These are phyloP conservation scores for Paecilomyces dactylethromorphus DNA, from an alignment of 2,329 filamentous ascomycete genomes.

Conservation along the genomic window DNA sequence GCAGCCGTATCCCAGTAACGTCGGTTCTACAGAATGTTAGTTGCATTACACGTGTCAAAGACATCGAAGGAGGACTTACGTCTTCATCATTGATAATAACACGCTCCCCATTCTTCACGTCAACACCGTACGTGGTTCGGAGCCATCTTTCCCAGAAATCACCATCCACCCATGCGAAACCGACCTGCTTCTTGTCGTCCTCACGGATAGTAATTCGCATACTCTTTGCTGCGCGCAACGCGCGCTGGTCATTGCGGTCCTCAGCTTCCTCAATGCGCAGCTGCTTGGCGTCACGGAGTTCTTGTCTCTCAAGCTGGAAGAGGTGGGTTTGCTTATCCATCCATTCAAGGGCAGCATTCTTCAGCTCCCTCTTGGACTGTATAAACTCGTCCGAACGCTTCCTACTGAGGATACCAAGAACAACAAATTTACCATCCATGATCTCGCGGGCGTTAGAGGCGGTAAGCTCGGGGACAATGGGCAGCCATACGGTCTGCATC, in stretches of 20 bases:
- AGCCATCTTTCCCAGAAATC: slow-evolving; percentile 98
- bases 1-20: slow-evolving; percentile 92
- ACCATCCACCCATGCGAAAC: slow-evolving; percentile 95
- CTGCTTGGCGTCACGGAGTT: slow-evolving; percentile 89
- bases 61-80: slow-evolving; percentile 50
- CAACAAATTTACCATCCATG: slow-evolving; percentile 92
- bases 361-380: slow-evolving; percentile 77
- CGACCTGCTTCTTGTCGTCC: slow-evolving; percentile 78
- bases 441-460: slow-evolving; percentile 88
- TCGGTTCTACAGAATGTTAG: slow-evolving; percentile 60
- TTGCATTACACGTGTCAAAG: slow-evolving; percentile 6
- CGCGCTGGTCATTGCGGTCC: slow-evolving; percentile 84
- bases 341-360: slow-evolving; percentile 93
- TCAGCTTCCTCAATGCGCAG: slow-evolving; percentile 93
- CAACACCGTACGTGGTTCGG: slow-evolving; percentile 86
- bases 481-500: slow-evolving; percentile 96
- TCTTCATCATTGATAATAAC: slow-evolving; percentile 97
- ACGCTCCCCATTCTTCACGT: slow-evolving; percentile 76
- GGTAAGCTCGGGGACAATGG: slow-evolving; percentile 89
- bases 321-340: slow-evolving; percentile 92
- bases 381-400: slow-evolving; percentile 73
- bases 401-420: slow-evolving; percentile 79
- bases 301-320: slow-evolving; percentile 89
- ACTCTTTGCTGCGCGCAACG: slow-evolving; percentile 77
- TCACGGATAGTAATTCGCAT: slow-evolving; percentile 89